A percentile compares a stretch with the other conserved stretches of the same genome.
Conservation (phyloP, 257 asterid genomes). For the Solanum paucissectum region DNA sequence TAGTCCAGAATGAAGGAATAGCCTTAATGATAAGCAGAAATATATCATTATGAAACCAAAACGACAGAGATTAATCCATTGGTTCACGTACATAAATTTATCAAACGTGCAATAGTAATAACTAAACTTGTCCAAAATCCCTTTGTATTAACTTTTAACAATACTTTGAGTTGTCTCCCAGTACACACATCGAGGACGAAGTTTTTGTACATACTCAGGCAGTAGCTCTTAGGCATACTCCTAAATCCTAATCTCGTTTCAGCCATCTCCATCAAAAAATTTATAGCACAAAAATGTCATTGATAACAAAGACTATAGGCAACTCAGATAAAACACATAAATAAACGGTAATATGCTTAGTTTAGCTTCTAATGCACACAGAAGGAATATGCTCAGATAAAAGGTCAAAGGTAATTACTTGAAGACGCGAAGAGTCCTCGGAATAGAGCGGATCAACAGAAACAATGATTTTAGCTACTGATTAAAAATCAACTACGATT, state of each 20-base stretch:
- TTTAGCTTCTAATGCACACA: background rate
- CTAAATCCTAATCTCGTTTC: background rate
- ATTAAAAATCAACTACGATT: background rate
- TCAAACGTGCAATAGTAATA: background rate
- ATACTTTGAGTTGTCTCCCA: background rate
- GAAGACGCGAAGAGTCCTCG: background rate
- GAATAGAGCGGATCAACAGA: background rate
- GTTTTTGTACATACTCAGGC: background rate
- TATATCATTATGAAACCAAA: background rate
- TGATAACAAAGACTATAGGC: background rate
- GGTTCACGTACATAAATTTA: background rate
- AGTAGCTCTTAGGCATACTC: background rate
- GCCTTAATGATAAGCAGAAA: background rate
- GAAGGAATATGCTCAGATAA: background rate
- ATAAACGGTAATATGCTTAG: background rate
- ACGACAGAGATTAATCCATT: background rate
- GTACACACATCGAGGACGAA: background rate
- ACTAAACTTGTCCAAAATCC: background rate
- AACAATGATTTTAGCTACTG: background rate
- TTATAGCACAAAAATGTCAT: background rate
- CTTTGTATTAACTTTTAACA: background rate
- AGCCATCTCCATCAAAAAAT: background rate
- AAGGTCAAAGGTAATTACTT: background rate
- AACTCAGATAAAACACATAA: background rate
- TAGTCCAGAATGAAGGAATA: background rate